Evolutionary conservation across 805 yeast genomes (phyloP), one percentile per base, ranked within the genome.

Genomic region (Ogataea nitratoaversa): DNA sequence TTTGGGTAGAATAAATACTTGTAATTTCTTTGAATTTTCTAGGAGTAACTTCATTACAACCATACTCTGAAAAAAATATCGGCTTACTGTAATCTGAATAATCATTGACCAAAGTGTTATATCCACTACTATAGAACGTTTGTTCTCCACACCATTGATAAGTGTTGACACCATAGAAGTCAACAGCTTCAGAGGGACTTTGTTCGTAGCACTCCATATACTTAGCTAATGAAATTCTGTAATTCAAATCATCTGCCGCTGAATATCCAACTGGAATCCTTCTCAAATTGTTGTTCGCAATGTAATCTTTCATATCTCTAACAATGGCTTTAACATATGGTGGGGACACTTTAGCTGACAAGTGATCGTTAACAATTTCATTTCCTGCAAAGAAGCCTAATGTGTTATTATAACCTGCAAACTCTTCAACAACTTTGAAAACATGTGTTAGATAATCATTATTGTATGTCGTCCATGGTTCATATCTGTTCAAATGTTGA

Each of bases 331-430:
- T 87, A 32, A 91, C 68, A 56, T 79, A 91, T 2, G 72, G 68
- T 2, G 97, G 95, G 0, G 96, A 80, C 29, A 59, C 60, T 25
- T 67, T 69, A 0, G 90, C 79, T 2, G 96, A 87, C 30, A 71
- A 65, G 42, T 72, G 74, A 56, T 90, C 97, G 60, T 91, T 90
- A 37, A 91, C 68, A 37, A 91, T 72, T 60, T 91, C 98, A 64
- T 89, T 89, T 1, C 96, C 97, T 4, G 95, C 95, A 65, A 90
- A 87, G 60, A 81, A 88, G 0, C 87, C 97, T 40, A 91, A 69
- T 0, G 97, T 89, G 62, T 91, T 91, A 63, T 89, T 86, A 63
- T 86, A 91, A 16, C 75, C 70, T 4, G 95, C 71, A 58, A 91
- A 91, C 47, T 84, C 88, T 40, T 87, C 84, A 13, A 88, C 79